Percentiles rank a stretch among this genome's conserved stretches.
Evolutionary conservation across 2,329 filamentous ascomycete genomes (phyloP).

Genomic region (Plenodomus lindquistii): DNA sequence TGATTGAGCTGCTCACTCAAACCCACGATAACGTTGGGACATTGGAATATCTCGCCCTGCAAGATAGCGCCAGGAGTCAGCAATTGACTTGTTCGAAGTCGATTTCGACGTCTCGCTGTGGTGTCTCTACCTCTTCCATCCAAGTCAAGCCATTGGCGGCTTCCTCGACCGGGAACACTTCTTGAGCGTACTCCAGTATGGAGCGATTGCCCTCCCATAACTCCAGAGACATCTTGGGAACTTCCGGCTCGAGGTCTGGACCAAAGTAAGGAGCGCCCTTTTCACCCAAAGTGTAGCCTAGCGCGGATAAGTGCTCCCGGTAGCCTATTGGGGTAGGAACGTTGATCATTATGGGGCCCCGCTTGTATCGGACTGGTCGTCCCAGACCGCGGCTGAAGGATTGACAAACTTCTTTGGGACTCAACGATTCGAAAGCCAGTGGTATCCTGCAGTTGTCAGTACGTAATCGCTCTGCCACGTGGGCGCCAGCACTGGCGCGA

Average conservation of each 20-base stretch:
- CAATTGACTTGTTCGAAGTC: conserved; percentile 44
- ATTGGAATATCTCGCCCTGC: conserved; percentile 36
- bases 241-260: conserved; percentile 61
- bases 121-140: conserved; percentile 68
- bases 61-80: conserved; percentile 33
- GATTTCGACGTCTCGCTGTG: conserved; percentile 39
- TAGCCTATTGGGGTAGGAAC: conserved; percentile 89
- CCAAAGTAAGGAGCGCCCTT: conserved; percentile 65
- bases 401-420: conserved; percentile 78
- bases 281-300: conserved; percentile 63
- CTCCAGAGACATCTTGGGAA: conserved; percentile 74
- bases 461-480: conserved; percentile 20
- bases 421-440: conserved; percentile 86
- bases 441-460: conserved; percentile 66
- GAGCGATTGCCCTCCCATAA: conserved; percentile 91
- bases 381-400: conserved; percentile 79
- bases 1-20: conserved; percentile 41
- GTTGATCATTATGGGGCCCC: conserved; percentile 78
- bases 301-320: conserved; percentile 76
- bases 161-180: conserved; percentile 94
- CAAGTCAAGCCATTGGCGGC: conserved; percentile 90
- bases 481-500: conserved; percentile 6
- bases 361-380: conserved; percentile 76
- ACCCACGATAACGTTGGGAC: conserved; percentile 31
- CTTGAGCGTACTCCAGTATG: conserved; percentile 90